Evolutionary conservation across 306 rosid species (phyloP), one percentile per base, ranked within the genome.

Genomic region (Herpetospermum pedunculosum): DNA sequence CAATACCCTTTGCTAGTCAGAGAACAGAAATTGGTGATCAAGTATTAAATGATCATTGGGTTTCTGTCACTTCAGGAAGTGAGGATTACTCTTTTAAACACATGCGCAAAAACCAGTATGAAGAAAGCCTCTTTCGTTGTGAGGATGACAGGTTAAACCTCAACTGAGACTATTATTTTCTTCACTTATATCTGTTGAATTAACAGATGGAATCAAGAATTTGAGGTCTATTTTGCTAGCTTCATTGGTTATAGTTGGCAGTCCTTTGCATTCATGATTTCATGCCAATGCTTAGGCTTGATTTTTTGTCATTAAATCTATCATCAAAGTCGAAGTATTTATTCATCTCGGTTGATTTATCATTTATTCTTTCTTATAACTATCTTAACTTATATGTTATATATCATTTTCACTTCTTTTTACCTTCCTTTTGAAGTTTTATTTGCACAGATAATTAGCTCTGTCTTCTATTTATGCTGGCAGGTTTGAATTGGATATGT

Each of bases 71-170:
- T 74, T 94, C 99, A 37, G 99, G 99, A 78, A 91, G 99, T 81
- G 99, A 94, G 88, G 99, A 94, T 83, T 94, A 91, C 85, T 94
- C 99, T 82, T 94, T 94, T 78, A 94, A 94, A 72, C 98, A 94
- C 78, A 94, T 94, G 97, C 96, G 97, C 72, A 86, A 89, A 79
- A 94, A 94, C 85, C 99, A 94, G 75, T 94, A 94, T 53, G 99
- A 94, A 83, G 99, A 94, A 83, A 91, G 95, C 85, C 82, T 94
- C 65, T 94, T 94, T 81, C 83, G 92, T 81, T 94, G 99, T 75
- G 99, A 94, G 84, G 99, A 94, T 88, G 99, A 94, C 85, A 91
- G 99, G 99, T 94, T 84, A 62, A 70, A 65, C 67, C 29, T 49
- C 21, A 46, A 44, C 19, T 74, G 53, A 14, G 35, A 53, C 35